These are phyloP conservation scores for Inonotus obliquus DNA, from an alignment of 1,284 basidiomycete genomes.

Conservation along the genomic window DNA sequence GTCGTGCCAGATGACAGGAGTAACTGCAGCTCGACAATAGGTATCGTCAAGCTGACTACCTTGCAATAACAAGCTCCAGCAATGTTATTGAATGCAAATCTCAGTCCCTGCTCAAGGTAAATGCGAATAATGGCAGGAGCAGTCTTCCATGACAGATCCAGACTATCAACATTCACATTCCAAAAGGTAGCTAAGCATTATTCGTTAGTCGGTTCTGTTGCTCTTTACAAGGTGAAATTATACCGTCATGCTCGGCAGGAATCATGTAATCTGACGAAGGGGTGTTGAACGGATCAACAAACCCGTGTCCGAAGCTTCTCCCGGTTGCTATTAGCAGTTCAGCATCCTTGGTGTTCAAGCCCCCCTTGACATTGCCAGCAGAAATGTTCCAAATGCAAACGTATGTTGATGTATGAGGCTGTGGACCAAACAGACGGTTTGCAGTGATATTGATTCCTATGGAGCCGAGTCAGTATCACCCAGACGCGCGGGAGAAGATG, in stretches of 20 bases:
- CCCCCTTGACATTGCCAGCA: constrained; percentile 56
- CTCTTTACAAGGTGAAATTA: background rate
- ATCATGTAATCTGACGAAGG: constrained; percentile 69
- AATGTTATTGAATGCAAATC: constrained; percentile 68
- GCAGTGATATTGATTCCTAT: constrained; percentile 75
- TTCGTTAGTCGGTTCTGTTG: background rate
- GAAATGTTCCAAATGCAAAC: constrained; percentile 86
- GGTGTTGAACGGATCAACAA: constrained; percentile 71
- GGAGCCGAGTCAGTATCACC: constrained; percentile 21
- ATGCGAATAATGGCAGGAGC: constrained; percentile 53
- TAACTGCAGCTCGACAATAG: constrained; percentile 41
- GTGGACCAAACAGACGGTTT: constrained; percentile 83
- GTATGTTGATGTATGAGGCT: constrained; percentile 80
- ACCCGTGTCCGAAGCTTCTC: constrained; percentile 64
- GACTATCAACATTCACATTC: constrained; percentile 48
- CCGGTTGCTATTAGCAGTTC: constrained; percentile 49
- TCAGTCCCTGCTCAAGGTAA: constrained; percentile 54
- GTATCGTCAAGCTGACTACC: constrained; percentile 51
- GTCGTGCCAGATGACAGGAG: constrained; percentile 38
- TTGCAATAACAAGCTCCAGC: constrained; percentile 62
- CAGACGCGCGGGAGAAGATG: background rate
- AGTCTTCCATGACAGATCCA: constrained; percentile 54
- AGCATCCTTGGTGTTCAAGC: constrained; percentile 53
- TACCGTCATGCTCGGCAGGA: constrained; percentile 71
- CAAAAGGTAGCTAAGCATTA: constrained; percentile 60